These are phyloP conservation scores for Candida fluviatilis DNA, from an alignment of 805 yeast species.

Conservation along the genomic window DNA sequence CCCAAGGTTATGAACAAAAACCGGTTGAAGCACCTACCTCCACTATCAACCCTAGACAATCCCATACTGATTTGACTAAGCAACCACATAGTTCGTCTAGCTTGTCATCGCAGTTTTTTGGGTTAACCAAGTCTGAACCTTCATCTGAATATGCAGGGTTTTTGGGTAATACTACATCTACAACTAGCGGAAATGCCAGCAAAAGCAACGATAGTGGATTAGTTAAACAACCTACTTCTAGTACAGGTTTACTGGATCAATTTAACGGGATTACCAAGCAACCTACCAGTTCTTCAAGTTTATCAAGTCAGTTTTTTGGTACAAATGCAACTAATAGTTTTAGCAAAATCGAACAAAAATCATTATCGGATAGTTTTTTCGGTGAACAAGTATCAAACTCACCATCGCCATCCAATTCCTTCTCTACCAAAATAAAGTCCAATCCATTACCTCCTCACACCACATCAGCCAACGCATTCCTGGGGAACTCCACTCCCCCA, in stretches of 20 bases:
- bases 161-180: slow-evolving; percentile 16
- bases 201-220: neutral
- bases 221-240: slow-evolving; percentile 4
- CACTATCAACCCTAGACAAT: slow-evolving; percentile 30
- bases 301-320: slow-evolving; percentile 35
- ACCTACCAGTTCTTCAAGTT: slow-evolving; percentile 37
- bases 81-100: slow-evolving; percentile 40
- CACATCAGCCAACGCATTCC: slow-evolving; percentile 39
- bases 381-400: neutral
- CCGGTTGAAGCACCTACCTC: slow-evolving; percentile 25
- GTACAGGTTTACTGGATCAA: slow-evolving; percentile 4
- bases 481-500: slow-evolving; percentile 28
- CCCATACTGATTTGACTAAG: slow-evolving; percentile 31
- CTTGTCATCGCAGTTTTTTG: slow-evolving; percentile 35
- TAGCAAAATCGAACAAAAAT: neutral
- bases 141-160: slow-evolving; percentile 36
- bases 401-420: slow-evolving; percentile 8
- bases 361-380: neutral
- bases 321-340: neutral
- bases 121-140: slow-evolving; percentile 35
- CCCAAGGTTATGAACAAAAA: slow-evolving; percentile 13
- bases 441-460: slow-evolving; percentile 42
- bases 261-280: slow-evolving; percentile 26
- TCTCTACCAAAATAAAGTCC: slow-evolving; percentile 26
- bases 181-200: neutral